Percentiles rank a stretch among this genome's conserved stretches.
Evolutionary conservation across 1,139 yeast genomes (phyloP).

Genomic region (Suhomyces choctaworum): DNA sequence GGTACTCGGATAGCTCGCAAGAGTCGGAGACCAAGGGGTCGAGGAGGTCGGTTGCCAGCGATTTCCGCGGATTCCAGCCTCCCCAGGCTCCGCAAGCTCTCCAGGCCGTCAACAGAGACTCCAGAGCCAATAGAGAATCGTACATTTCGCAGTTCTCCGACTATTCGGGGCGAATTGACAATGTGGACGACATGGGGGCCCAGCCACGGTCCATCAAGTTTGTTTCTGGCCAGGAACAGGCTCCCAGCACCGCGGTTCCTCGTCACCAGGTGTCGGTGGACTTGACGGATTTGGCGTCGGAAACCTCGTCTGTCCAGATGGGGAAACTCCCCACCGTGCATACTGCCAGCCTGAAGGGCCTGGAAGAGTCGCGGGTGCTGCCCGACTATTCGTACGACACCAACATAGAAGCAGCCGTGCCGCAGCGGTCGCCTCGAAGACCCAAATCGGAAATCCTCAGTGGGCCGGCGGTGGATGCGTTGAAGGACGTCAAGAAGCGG

Average conservation of each 20-base stretch:
- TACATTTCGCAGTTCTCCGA: conserved; percentile 31
- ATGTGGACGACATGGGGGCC: conserved; percentile 20
- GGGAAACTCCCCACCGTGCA: conserved; percentile 22
- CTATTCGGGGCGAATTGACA: conserved; percentile 28
- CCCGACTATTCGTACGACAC: conserved; percentile 40
- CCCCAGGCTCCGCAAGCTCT: conserved; percentile 11
- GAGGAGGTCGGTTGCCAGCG: conserved; percentile 9
- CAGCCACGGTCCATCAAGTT: conserved; percentile 14
- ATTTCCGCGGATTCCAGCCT: conserved; percentile 13
- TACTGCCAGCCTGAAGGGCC: conserved; percentile 6
- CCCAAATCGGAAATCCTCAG: conserved; percentile 37
- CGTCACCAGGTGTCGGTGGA: conserved; percentile 6
- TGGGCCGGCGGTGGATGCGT: conserved; percentile 4
- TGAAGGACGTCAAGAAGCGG: conserved; percentile 18
- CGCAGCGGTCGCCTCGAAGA: conserved; percentile 44
- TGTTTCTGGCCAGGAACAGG: conserved; percentile 6
- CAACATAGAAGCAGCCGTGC: conserved; percentile 40
- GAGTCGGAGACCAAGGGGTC: conserved; percentile 5
- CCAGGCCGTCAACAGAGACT: background rate
- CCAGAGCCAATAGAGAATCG: conserved; percentile 22
- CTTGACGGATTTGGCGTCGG: conserved; percentile 12
- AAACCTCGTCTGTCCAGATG: conserved; percentile 17
- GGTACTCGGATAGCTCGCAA: background rate
- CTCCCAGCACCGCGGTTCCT: background rate
- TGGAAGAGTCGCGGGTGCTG: conserved; percentile 8